A percentile compares a stretch with the other conserved stretches of the same genome.
Evolutionary conservation across 768 basidiomycete species (phyloP).

Genomic region (Cubamyces sp.): DNA sequence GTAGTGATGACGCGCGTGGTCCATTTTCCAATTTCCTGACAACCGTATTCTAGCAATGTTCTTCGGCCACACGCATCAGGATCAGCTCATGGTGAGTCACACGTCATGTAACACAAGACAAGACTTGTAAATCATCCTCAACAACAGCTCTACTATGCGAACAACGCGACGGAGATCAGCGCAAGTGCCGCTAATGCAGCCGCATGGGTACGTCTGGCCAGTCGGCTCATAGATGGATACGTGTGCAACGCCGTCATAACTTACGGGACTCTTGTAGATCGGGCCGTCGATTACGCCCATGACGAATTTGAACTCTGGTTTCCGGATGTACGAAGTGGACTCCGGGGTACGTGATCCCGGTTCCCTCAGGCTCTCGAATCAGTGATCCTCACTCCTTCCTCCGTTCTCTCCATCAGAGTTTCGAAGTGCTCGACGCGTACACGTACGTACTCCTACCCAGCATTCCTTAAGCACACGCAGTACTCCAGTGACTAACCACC

Average conservation of each 20-base stretch:
- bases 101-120: constrained; percentile 16
- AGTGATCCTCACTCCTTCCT: neutral
- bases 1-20: constrained; percentile 39
- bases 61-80: constrained; percentile 79
- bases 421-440: constrained; percentile 76
- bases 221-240: too few relatives aligned
- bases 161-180: constrained; percentile 66
- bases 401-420: constrained; percentile 52
- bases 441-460: constrained; percentile 51
- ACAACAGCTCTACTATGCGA: constrained; percentile 66
- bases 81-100: constrained; percentile 62
- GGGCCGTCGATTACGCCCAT: constrained; percentile 72
- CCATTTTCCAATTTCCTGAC: too few relatives aligned
- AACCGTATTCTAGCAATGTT: constrained; percentile 54
- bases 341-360: constrained; percentile 51
- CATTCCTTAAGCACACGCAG: neutral
- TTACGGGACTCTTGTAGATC: constrained; percentile 44
- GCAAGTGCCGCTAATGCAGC: constrained; percentile 58
- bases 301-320: constrained; percentile 77
- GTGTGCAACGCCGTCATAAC: too few relatives aligned
- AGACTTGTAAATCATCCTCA: neutral
- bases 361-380: too few relatives aligned
- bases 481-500: neutral
- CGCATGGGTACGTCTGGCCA: constrained; percentile 45
- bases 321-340: constrained; percentile 74